Base-by-base conservation (phyloP, 345 rosid species). In the Xanthoceras sorbifolium region DNA sequence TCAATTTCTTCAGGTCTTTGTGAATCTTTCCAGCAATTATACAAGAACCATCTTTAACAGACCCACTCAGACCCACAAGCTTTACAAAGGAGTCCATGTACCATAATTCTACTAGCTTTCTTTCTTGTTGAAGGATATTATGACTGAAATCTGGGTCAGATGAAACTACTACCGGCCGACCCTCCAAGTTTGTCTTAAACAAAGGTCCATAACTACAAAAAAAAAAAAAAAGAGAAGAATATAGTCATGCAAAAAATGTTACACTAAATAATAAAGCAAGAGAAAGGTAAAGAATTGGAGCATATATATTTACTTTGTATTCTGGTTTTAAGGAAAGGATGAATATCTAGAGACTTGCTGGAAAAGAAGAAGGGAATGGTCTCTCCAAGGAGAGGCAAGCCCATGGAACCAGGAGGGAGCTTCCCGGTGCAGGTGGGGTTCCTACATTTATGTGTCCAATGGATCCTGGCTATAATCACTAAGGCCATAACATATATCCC, bases 351-450 rank as follows among this genome's bases (percentile, higher is more conserved):
- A 46, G 84, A 78, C 26, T 73, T 73, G 25, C 80, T 61, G 0
- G 83, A 83, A 64, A 67, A 44, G 66, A 78, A 67, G 73, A 82
- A 71, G 34, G 76, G 78, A n/a, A 86, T 31, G 44, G 81, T 73
- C 75, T 82, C 84, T 11, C 89, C 87, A 28, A 82, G 74, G 52
- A 82, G 61, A 28, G 84, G 87, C n/a, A 82, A 67, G 23, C 86
- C 83, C 60, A 76, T 55, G 2, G 86, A 82, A n/a, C 83, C 82
- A 0, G 86, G 86, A 72, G 86, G 87, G 44, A 84, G 84, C 9
- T 20, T 64, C 0, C 82, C 83, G 4, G 44, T 64, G 74, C 70
- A 70, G 38, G 32, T 69, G 4, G 82, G 77, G 50, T 83, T 83
- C 75, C 81, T 81, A 85, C 86, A 81, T 55, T 64, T 61, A 62